Base-by-base conservation (phyloP, 2,329 filamentous ascomycete species). In the Piedraia hortae region DNA sequence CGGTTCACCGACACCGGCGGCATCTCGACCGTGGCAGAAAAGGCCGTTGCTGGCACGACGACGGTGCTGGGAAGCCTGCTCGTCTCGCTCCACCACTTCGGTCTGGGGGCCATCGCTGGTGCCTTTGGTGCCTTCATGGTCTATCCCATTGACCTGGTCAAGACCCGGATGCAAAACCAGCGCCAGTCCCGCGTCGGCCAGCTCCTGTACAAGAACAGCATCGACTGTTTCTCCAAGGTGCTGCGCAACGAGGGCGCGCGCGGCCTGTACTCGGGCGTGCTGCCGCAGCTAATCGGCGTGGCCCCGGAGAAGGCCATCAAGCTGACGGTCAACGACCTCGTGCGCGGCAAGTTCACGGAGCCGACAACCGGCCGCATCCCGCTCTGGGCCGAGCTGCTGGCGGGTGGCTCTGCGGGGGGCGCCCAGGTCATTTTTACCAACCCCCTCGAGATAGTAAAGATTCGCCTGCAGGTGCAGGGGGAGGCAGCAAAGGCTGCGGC, bases 251-350 rank as follows among this genome's bases (percentile, higher is more conserved):
- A 97, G 49, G 85, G 85, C 25, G 59, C 89, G 45, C 59, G 56
- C 17, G 85, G 85, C 11, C 50, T 97, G 21, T 97, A 97, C 53
- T 89, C 82, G 21, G 85, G 85, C 42, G 77, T 97, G 10, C 47
- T 91, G 23, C 85, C 85, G 6, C 85, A 97, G 54, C 60, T 97
- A 20, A 75, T 97, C 30, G 85, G 85, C 46, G 85, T 97, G 20
- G 85, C 85, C n/a, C 85, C 85, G 2, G 85, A 97, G 47, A 97
- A 97, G 56, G 85, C 85, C 35, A 97, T 97, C 53, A 97, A 97
- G 55, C 63, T 97, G 31, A 97, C 85, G 0, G 80, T 97, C 39
- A 97, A 97, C 48, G 85, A 97, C 42, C 50, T 97, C 24, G 77
- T 88, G 11, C 69, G 85, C 39, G 58, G 61, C 5, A 57, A 60